Base-by-base conservation (phyloP, 306 rosid species). In the Prunus persica region DNA sequence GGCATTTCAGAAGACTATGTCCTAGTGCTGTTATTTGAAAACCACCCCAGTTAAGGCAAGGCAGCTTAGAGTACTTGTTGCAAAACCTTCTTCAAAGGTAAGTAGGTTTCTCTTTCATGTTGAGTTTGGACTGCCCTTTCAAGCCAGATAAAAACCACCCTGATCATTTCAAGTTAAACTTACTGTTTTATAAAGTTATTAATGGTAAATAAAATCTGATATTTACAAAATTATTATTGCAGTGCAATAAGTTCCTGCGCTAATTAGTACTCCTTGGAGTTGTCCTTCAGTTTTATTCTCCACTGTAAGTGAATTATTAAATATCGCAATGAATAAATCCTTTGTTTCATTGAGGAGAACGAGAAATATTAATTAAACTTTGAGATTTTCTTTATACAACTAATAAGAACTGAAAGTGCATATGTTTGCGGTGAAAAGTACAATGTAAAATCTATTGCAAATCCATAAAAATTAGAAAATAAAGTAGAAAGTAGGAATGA, bases 401-500 rank as follows among this genome's bases (percentile, higher is more conserved):
- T 14, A 51, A 63, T 30, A 6, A 71, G 28, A 71, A 55, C 25
- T 18, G 51, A 20, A n/a, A 55, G n/a, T 5, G 32, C 14, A 54
- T 20, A n/a, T 32, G 8, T 18, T 28, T n/a, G 18, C 14, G 11
- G 6, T 71, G 30, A 52, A 52, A 71, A 11, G 16, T 71, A 13
- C 32, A 55, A 19, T 13, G n/a, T 9, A 16, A 9, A 6, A 57
- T 15, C 67, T 3, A 25, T 2, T 57, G 9, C 8, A 7, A 19
- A 54, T 7, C 32, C 15, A 25, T 9, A 56, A 47, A 24, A 69
- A 74, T 13, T 9, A 56, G 52, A 24, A 69, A 74, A 68, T 54
- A 70, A 56, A 55, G 69, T 60, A 52, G 76, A 70, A 83, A 76
- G 16, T 18, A 15, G 69, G 71, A 78, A 67, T 7, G 4, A 6